Conservation (phyloP, 164 flowering plant genomes). For the Vitis amurensis region DNA sequence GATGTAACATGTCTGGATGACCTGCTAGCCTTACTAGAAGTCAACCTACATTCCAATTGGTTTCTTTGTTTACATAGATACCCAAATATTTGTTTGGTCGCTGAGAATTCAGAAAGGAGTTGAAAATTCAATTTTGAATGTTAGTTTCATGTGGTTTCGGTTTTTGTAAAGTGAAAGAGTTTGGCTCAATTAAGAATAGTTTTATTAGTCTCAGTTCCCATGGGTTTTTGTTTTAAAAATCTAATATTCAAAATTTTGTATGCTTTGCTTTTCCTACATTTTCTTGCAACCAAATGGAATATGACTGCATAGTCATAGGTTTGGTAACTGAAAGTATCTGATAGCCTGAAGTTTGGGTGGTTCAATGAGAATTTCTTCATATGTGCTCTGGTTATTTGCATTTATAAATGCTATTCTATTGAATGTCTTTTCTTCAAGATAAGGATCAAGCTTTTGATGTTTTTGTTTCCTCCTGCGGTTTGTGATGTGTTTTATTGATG, state of each 20-base stretch:
- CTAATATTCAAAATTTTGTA: not conserved
- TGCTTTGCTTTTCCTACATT: not conserved
- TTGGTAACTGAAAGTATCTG: not conserved
- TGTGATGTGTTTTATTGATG: conserved; percentile 12
- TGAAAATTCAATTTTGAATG: not conserved
- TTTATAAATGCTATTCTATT: not conserved
- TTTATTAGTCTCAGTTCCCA: not conserved
- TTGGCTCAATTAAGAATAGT: not conserved
- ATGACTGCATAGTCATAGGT: too few species aligned
- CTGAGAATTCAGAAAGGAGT: not conserved
- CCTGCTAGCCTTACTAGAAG: not conserved
- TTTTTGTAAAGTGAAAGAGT: not conserved
- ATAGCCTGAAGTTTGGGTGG: not conserved
- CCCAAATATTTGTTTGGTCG: not conserved
- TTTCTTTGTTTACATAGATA: not conserved
- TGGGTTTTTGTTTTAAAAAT: conserved; percentile 1
- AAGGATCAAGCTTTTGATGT: not conserved
- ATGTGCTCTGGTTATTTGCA: not conserved
- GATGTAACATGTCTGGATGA: not conserved
- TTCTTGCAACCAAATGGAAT: too few species aligned
- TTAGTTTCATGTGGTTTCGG: not conserved
- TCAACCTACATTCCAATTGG: not conserved
- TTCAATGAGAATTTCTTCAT: too few species aligned
- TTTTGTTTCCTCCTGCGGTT: not conserved
- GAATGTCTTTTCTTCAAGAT: not conserved